Evolutionary conservation across 2,329 filamentous ascomycete species (phyloP).

Genomic region (Didymella lethalis): DNA sequence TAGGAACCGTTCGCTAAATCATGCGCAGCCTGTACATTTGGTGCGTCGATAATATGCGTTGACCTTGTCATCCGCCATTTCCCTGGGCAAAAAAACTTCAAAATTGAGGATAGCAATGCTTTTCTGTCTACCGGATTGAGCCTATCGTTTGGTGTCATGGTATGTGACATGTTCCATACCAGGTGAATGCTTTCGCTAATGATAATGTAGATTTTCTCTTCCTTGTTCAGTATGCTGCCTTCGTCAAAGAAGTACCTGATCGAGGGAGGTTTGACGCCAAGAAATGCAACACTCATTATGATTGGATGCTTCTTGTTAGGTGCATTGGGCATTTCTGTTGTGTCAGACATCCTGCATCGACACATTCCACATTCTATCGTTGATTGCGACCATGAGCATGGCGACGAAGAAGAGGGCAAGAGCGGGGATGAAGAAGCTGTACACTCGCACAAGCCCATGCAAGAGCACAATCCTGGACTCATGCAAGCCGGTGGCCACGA

Average conservation of each 20-base stretch:
- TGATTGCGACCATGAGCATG: slow-evolving; percentile 78
- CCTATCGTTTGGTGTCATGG: slow-evolving; percentile 96
- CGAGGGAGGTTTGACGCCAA: slow-evolving; percentile 71
- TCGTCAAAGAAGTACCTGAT: slow-evolving; percentile 81
- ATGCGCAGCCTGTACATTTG: slow-evolving; percentile 48
- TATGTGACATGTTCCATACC: slow-evolving; percentile 53
- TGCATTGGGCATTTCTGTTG: slow-evolving; percentile 76
- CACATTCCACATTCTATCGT: slow-evolving; percentile 81
- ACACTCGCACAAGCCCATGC: slow-evolving; percentile 31
- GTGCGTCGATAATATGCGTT: slow-evolving; percentile 82
- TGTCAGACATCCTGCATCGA: slow-evolving; percentile 76
- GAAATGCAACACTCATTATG: slow-evolving; percentile 71
- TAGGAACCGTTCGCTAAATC: slow-evolving; percentile 19
- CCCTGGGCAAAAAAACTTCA: slow-evolving; percentile 78
- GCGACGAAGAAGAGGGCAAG: slow-evolving; percentile 58
- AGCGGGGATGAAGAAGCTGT: slow-evolving; percentile 31
- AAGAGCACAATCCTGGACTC: slow-evolving; percentile 30
- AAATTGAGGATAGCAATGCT: slow-evolving; percentile 85
- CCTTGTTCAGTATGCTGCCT: slow-evolving; percentile 91
- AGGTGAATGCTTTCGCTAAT: slow-evolving; percentile 19
- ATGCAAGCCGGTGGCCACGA: slow-evolving; percentile 24
- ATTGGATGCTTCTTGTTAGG: slow-evolving; percentile 75
- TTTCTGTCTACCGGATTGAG: slow-evolving; percentile 91
- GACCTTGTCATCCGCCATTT: slow-evolving; percentile 78
- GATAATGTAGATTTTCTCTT: slow-evolving; percentile 77